These are phyloP conservation scores for Irpex sp. DNA, from an alignment of 1,284 basidiomycete genomes.

Conservation along the genomic window DNA sequence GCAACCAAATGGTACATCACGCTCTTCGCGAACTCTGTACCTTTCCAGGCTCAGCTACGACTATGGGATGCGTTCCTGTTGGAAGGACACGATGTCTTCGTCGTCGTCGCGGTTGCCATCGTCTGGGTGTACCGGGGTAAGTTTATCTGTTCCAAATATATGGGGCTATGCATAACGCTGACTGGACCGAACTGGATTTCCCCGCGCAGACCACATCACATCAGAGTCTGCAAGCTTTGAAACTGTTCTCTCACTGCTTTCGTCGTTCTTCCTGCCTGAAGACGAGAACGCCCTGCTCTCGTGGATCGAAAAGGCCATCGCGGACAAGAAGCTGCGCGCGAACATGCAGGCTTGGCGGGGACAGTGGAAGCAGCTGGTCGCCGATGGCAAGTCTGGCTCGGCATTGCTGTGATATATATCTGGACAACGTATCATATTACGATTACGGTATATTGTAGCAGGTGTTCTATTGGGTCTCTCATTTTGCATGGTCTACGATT, in stretches of 20 bases:
- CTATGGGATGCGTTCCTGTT: slow-evolving; percentile 93
- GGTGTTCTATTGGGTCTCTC: not conserved
- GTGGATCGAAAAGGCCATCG: slow-evolving; percentile 78
- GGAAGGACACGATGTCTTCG: slow-evolving; percentile 87
- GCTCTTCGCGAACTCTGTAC: slow-evolving; percentile 92
- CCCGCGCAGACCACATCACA: slow-evolving; percentile 66
- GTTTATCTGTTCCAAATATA: slow-evolving; percentile 10
- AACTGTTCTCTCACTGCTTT: slow-evolving; percentile 82
- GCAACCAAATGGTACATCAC: slow-evolving; percentile 99
- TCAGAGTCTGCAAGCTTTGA: slow-evolving; percentile 83
- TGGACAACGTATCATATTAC: not conserved
- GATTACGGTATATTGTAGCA: too few relatives aligned
- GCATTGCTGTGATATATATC: slow-evolving; percentile 53
- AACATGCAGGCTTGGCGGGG: slow-evolving; percentile 69
- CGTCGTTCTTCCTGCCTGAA: slow-evolving; percentile 89
- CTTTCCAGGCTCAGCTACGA: slow-evolving; percentile 91
- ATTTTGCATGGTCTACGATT: not conserved
- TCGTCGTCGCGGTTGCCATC: slow-evolving; percentile 82
- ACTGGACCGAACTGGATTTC: not conserved
- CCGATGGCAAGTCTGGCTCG: slow-evolving; percentile 56
- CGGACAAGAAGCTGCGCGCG: slow-evolving; percentile 65
- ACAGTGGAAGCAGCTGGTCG: slow-evolving; percentile 72
- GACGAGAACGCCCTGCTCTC: slow-evolving; percentile 77
- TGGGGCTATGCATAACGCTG: not conserved
- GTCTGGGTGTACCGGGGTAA: slow-evolving; percentile 86